Conservation (phyloP, 192 early-diverging fungal species). For the Coemansia aciculifera region DNA sequence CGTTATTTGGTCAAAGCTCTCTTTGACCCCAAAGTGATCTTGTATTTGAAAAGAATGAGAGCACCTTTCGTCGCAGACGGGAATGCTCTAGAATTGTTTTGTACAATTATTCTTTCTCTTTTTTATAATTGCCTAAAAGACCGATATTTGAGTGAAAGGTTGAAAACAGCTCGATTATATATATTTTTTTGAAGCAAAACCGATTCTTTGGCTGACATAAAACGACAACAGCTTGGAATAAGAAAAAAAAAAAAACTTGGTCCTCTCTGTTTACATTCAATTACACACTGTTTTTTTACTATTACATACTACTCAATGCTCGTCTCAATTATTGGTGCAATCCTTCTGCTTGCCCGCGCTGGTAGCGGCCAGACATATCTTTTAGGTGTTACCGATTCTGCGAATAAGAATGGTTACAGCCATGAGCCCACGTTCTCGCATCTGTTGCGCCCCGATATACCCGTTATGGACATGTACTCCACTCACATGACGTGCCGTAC, state of each 20-base stretch:
- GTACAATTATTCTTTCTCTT: neutral
- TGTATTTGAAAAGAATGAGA: neutral
- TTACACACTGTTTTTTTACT: neutral
- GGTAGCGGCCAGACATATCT: neutral
- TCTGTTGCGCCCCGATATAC: neutral
- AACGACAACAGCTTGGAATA: neutral
- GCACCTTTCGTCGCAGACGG: neutral
- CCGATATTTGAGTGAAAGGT: neutral
- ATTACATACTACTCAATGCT: neutral
- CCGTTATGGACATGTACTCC: neutral
- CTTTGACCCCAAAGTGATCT: neutral
- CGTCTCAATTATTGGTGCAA: neutral
- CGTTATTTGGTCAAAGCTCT: neutral
- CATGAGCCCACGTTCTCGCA: neutral
- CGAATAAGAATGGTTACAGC: neutral
- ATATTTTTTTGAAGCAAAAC: neutral
- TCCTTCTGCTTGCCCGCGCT: neutral
- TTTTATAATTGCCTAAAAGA: neutral
- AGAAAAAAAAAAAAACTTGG: neutral
- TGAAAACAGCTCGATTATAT: too few species aligned
- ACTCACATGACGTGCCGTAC: neutral
- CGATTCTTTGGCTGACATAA: too few species aligned
- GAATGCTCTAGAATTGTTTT: neutral
- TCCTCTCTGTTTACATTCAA: neutral
- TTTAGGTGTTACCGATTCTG: neutral